Percentiles rank a stretch among this genome's conserved stretches.
These are phyloP conservation scores for Kingdonia uniflora DNA, from an alignment of 164 flowering plant species.

Conservation along the genomic window DNA sequence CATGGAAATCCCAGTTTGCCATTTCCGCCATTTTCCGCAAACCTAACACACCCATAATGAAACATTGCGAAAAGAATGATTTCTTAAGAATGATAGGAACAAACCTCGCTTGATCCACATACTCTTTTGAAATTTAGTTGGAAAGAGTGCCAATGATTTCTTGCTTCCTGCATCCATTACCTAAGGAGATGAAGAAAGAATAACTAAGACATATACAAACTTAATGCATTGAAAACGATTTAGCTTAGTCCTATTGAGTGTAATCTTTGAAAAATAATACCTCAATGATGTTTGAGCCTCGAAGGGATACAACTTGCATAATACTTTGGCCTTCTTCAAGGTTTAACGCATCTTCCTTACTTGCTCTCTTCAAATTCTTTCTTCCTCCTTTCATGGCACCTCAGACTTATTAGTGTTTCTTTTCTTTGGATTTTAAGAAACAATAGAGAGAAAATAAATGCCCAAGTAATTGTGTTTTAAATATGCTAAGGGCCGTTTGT, in stretches of 20 bases:
- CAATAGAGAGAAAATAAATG: too few relatives aligned
- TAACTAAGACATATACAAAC: background rate
- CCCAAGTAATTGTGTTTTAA: too few relatives aligned
- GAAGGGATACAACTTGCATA: constrained; percentile 55
- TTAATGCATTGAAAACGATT: too few relatives aligned
- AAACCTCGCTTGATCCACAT: constrained; percentile 85
- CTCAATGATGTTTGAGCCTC: constrained; percentile 12
- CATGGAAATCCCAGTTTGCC: too few relatives aligned
- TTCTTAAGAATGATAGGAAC: background rate
- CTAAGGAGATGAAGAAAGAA: constrained; percentile 20
- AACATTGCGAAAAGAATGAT: too few relatives aligned
- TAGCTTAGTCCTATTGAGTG: too few relatives aligned
- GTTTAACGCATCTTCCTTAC: constrained; percentile 23
- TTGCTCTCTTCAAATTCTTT: constrained; percentile 74
- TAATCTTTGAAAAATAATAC: background rate
- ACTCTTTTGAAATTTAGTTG: constrained; percentile 87
- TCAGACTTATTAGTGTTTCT: too few relatives aligned
- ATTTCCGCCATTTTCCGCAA: too few relatives aligned
- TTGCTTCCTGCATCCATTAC: constrained; percentile 64
- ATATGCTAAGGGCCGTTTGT: too few relatives aligned
- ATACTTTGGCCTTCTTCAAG: constrained; percentile 58
- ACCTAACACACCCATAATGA: too few relatives aligned
- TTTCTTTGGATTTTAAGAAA: too few relatives aligned
- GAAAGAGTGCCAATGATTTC: constrained; percentile 67
- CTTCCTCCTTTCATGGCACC: constrained; percentile 59